Evolutionary conservation across 139 green algal genomes (phyloP), one percentile per base, ranked within the genome.

Genomic region (Chlamydomonas sphaeroides): DNA sequence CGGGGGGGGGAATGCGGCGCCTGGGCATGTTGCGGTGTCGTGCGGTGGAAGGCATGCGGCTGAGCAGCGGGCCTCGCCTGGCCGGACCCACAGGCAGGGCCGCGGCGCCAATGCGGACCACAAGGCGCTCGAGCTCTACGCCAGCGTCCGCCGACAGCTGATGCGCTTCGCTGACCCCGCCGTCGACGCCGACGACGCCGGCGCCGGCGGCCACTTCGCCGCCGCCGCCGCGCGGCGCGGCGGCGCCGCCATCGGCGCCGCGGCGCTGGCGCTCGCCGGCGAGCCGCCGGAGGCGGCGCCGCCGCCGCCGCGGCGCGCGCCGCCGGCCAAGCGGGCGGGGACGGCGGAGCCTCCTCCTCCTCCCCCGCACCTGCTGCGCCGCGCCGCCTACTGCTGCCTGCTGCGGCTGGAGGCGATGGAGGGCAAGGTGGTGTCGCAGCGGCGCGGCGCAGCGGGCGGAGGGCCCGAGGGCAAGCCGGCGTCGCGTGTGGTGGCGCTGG

Each of bases 41-140:
- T n/a, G n/a, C n/a, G n/a, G n/a, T n/a, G n/a, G n/a, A n/a, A n/a
- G n/a, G n/a, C n/a, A n/a, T n/a, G n/a, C n/a, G n/a, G n/a, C n/a
- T n/a, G n/a, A n/a, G n/a, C n/a, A n/a, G n/a, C n/a, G n/a, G n/a
- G n/a, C n/a, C n/a, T n/a, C n/a, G n/a, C n/a, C n/a, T n/a, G n/a
- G n/a, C n/a, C n/a, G n/a, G n/a, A n/a, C n/a, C 30, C 49, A 10
- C 72, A 80, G 74, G 74, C 74, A 80, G 17, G 74, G 74, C 41
- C 59, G 74, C 39, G 74, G 74, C 39, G 74, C 74, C 1, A 41
- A 41, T 30, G 74, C 74, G 1, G 74, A 80, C 38, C 51, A 57
- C 28, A 80, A 80, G 42, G 59, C 74, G 21, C 74, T 80, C 39
- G 74, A 80, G 74, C 57, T 80, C 38, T 80, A 80, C 74, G 74